Percentiles rank a stretch among this genome's conserved stretches.
phyloP scores from a whole-genome alignment of 2,329 filamentous ascomycete species.

The Fusarium gaditjirri region DNA sequence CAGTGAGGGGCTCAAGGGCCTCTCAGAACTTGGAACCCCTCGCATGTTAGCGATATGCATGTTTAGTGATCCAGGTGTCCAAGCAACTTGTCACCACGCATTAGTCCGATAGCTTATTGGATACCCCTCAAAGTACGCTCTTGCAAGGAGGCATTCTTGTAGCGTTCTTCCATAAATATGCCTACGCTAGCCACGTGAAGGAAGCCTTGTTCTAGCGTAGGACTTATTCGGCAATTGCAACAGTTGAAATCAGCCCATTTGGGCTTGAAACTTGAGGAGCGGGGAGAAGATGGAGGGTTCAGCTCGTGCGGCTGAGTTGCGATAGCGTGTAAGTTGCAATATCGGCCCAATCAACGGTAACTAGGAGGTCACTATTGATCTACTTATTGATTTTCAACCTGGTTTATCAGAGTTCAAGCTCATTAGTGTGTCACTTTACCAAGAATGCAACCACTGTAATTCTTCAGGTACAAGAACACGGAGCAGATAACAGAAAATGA shows the following conservation, averaged over 20 bases:
- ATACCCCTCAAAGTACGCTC: background rate
- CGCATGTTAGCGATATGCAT: background rate
- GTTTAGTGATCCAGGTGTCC: background rate
- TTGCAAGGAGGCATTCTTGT: background rate
- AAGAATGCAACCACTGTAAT: background rate
- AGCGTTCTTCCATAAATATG: background rate
- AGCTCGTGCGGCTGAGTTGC: background rate
- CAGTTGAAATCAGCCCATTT: background rate
- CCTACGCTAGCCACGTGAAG: background rate
- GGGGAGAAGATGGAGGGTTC: background rate
- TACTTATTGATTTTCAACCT: background rate
- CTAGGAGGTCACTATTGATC: background rate
- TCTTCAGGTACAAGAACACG: background rate
- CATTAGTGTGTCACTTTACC: background rate
- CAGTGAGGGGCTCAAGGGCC: background rate
- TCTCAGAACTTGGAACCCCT: background rate
- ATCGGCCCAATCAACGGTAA: background rate
- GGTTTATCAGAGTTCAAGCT: background rate
- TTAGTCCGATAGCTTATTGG: background rate
- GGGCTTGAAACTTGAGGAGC: background rate
- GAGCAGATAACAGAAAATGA: background rate
- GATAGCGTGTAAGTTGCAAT: background rate
- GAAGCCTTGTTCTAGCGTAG: background rate
- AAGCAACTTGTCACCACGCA: background rate
- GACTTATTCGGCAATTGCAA: background rate